Conservation (phyloP, 1,284 basidiomycete species). For the Taiwanofungus camphoratus region DNA sequence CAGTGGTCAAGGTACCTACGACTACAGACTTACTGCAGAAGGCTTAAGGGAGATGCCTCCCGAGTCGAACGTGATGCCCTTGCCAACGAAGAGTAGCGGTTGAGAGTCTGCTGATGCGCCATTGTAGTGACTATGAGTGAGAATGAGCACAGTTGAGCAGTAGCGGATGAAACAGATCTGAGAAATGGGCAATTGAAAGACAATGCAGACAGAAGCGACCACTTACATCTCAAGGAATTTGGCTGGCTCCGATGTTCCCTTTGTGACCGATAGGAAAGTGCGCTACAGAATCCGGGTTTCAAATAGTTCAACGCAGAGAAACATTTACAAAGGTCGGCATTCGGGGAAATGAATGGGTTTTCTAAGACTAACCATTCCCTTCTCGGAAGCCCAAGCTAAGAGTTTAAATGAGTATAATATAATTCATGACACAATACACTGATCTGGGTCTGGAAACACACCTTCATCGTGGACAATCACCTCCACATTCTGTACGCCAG, state of each 20-base stretch:
- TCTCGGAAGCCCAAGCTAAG: slow-evolving; percentile 71
- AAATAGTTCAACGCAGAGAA: neutral
- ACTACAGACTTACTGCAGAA: slow-evolving; percentile 48
- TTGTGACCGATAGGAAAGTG: slow-evolving; percentile 84
- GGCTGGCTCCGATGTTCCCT: slow-evolving; percentile 78
- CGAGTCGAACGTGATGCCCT: slow-evolving; percentile 85
- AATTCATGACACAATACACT: neutral
- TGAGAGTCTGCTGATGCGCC: slow-evolving; percentile 55
- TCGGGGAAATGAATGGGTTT: neutral
- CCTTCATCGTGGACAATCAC: slow-evolving; percentile 74
- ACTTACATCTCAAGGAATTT: slow-evolving; percentile 85
- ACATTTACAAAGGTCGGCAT: neutral
- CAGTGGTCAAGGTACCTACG: slow-evolving; percentile 2
- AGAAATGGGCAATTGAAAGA: neutral
- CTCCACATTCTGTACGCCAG: slow-evolving; percentile 62
- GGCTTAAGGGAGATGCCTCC: slow-evolving; percentile 89
- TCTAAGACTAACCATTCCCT: slow-evolving; percentile 61
- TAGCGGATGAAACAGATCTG: neutral
- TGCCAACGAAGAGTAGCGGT: slow-evolving; percentile 80
- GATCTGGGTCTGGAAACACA: slow-evolving; percentile 24
- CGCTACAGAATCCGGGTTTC: slow-evolving; percentile 35
- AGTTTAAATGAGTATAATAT: neutral
- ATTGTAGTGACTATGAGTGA: slow-evolving; percentile 78
- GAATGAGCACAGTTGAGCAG: no score
- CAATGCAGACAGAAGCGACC: slow-evolving; percentile 7